Base-by-base conservation (phyloP, 1,284 basidiomycete genomes). In the Amylostereum chailletii region DNA sequence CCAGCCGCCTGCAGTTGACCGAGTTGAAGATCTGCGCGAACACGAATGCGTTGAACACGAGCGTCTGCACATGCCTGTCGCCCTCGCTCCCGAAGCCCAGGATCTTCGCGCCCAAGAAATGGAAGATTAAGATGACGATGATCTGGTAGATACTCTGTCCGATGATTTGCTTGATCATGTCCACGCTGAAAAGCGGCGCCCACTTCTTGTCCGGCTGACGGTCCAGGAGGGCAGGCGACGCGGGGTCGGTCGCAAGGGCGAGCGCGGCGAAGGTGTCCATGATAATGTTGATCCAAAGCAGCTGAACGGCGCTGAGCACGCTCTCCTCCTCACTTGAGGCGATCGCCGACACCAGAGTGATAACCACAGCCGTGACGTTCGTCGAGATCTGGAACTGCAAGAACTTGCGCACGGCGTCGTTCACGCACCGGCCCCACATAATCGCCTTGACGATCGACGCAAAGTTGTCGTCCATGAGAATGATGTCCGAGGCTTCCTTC, bases 231-330 rank as follows among this genome's bases (percentile, higher is more conserved):
- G 74, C 65, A 36, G 83, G 84, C 1, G 85, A 83, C 1, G 95
- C 94, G 9, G 94, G 94, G 65, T 98, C 95, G 34, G 95, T 99
- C 26, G 95, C 94, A 47, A 99, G 81, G 8, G 95, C 95, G 49
- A 98, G 82, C 34, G 95, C 95, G 48, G 95, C 95, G 61, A 98
- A 95, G 0, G 94, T 97, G 68, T 97, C 94, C 93, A 96, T 96
- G 67, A 92, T 93, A 52, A 95, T 83, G 74, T 95, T 95, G 64
- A 95, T 90, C 93, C 95, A 99, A 19, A 99, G 81, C 33, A 99
- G 71, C 66, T 98, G 95, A 0, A 99, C 95, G 33, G 95, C 94
- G 33, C 90, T 87, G 29, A 99, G 74, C 9, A 92, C 93, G 1
- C 91, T 91, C n/a, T 71, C 62, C 64, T 96, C 93, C 44, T 80